Base-by-base conservation (phyloP, 768 basidiomycete genomes). In the Suillus variegatus region DNA sequence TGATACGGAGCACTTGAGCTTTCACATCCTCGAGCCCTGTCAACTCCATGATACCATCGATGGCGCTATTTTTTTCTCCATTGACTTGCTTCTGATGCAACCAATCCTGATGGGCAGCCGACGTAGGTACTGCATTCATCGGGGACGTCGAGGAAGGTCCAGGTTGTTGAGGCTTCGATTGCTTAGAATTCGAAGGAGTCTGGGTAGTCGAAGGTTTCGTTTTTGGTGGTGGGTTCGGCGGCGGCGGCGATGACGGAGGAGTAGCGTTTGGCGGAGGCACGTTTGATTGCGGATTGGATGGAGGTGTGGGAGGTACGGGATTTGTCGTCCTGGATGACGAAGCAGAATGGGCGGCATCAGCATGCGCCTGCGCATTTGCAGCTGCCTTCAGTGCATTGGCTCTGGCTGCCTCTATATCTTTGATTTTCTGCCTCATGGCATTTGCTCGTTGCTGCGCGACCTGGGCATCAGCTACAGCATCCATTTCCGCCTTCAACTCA, bases 21-120 rank as follows among this genome's bases (percentile, higher is more conserved):
- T 91, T 92, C 64, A 92, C 88, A 1, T 82, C 77, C 70, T 91
- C 89, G 5, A 92, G 80, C 3, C 90, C 90, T 2, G 82, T 87
- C 86, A 92, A 85, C 4, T 74, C 82, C 89, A 91, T 91, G 67
- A 90, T 82, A 3, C 80, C 77, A 67, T 91, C 90, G 28, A 92
- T 84, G n/a, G 83, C 77, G 6, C 73, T 70, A 64, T 87, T 88
- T 28, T 69, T 74, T 2, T 75, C 84, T 4, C 88, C 88, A 25
- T 86, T 82, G 0, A 85, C 63, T 4, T 73, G 73, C 73, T 91
- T 91, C 72, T 85, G 84, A 12, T 83, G 75, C 64, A 83, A 74
- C 90, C 90, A 91, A 61, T 85, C 82, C 0, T 72, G 66, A 71
- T 82, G 73, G 1, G 85, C 78, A 14, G 74, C 68, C 0, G 84